phyloP scores from a whole-genome alignment of 73 alveolate species.

The Paramecium primaurelia region DNA sequence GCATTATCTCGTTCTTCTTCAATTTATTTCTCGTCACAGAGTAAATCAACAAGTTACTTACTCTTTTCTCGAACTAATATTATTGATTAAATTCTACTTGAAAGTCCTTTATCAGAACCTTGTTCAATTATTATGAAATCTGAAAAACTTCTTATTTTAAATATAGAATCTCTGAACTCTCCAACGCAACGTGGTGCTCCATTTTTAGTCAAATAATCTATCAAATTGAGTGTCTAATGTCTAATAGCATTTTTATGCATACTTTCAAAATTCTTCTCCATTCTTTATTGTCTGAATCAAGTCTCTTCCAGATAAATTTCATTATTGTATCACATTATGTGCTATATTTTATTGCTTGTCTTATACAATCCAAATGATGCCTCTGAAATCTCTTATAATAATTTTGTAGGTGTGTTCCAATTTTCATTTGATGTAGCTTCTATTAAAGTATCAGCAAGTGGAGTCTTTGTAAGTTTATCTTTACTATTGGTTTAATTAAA shows the following conservation, averaged over 20 bases:
- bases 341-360: background rate
- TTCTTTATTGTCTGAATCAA: slow-evolving; percentile 19
- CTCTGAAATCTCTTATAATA: slow-evolving; percentile 2
- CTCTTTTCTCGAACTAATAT: slow-evolving; percentile 4
- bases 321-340: background rate
- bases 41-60: background rate
- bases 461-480: background rate
- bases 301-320: slow-evolving; percentile 45
- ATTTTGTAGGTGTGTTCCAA: slow-evolving; percentile 8
- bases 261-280: slow-evolving; percentile 36
- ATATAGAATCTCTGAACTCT: background rate
- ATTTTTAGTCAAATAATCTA: slow-evolving; percentile 14
- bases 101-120: slow-evolving; percentile 20
- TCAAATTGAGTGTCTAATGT: slow-evolving; percentile 15
- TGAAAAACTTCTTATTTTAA: slow-evolving; percentile 22
- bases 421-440: slow-evolving; percentile 46
- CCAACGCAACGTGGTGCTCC: slow-evolving; percentile 34
- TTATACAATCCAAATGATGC: background rate
- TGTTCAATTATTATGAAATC: background rate
- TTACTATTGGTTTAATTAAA: background rate
- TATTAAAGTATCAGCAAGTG: background rate
- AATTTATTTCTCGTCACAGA: background rate
- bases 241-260: background rate
- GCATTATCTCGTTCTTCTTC: slow-evolving; percentile 47
- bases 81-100: background rate